Evolutionary conservation across 371 early-diverging fungal genomes (phyloP).

Genomic region (Mucor circinelloides): DNA sequence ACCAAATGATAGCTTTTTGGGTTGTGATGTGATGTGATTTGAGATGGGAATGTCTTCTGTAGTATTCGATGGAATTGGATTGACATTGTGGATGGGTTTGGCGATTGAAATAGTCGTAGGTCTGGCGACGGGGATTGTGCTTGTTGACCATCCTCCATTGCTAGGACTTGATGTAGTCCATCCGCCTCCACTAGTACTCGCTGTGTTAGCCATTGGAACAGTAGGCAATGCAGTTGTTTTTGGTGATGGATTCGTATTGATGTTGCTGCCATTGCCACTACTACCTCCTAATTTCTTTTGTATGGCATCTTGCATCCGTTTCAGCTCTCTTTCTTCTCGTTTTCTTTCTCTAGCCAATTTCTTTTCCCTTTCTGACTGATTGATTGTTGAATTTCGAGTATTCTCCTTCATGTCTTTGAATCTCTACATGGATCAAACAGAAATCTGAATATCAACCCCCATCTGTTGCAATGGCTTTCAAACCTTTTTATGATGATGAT

Average conservation of each 20-base stretch:
- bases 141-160: background rate
- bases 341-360: constrained; percentile 67
- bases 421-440: constrained; percentile 39
- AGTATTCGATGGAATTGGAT: background rate
- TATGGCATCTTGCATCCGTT: constrained; percentile 70
- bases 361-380: constrained; percentile 46
- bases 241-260: background rate
- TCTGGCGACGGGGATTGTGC: background rate
- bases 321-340: constrained; percentile 71
- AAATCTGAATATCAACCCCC: background rate
- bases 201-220: background rate
- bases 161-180: background rate
- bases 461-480: background rate
- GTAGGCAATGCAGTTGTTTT: background rate
- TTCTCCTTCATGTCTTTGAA: constrained; percentile 80
- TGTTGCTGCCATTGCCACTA: background rate
- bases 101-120: background rate
- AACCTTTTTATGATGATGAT: constrained; percentile 79
- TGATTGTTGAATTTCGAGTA: constrained; percentile 43
- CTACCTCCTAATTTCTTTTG: constrained; percentile 41
- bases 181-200: background rate
- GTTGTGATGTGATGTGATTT: background rate
- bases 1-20: constrained; percentile 36
- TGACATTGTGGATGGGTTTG: background rate
- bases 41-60: background rate